Evolutionary conservation across 1,284 basidiomycete species (phyloP), one percentile per base, ranked within the genome.

Genomic region (Ceratobasidium sp.): DNA sequence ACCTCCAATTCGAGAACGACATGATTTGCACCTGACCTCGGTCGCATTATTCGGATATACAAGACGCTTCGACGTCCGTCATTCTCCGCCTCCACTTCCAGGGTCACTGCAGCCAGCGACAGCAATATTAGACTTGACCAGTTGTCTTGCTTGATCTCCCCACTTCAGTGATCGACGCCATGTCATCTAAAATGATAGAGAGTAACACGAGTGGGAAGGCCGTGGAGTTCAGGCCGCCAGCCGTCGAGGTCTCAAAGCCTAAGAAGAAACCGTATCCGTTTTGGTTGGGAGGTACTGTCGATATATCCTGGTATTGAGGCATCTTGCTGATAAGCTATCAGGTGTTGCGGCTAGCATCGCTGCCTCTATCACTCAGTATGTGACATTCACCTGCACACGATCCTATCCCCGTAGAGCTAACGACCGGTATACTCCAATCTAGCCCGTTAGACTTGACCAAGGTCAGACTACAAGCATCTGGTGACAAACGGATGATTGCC

Each of bases 361-460:
- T 6, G 94, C 93, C 15, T 91, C 91, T 67, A 92, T 94, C 82
- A 95, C 94, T 2, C 94, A 95, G 92, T 93, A 84, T 78, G 89
- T 84, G 6, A 18, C 51, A 39, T 53, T 69, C 46, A 26, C 42
- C 13, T 63, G 33, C 20, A 42, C 71, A 4, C 33, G 60, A 44
- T 66, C 23, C 4, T 18, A 40, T 33, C 20, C 33, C 66, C 42
- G 4, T 56, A 69, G 9, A 53, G 15, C 40, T 44, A 10, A 49
- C 23, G 13, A 55, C 40, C 49, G 51, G 33, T 39, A 10, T 44
- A 9, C n/a, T 51, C 7, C 63, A 69, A 42, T 20, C 51, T 80
- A 88, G 90, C 84, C 95, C 95, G 12, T 87, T 97, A 66, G 95
- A 97, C 86, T 88, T 97, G 77, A 96, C 95, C 40, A 96, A 95